Evolutionary conservation across 768 basidiomycete species (phyloP).

Genomic region (Amanita thiersii): DNA sequence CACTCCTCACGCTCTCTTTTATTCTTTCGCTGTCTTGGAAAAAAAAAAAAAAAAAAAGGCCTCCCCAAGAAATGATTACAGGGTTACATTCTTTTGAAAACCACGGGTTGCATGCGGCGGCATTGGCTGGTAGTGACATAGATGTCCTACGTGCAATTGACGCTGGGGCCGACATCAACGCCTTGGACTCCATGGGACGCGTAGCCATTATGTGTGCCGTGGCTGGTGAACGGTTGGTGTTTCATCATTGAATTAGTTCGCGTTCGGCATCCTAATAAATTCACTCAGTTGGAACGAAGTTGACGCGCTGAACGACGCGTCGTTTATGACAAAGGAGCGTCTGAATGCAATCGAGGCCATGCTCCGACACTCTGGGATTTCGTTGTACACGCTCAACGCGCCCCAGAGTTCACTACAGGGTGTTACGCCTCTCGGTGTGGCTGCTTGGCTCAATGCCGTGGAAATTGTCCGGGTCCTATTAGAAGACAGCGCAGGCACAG

Average conservation of each 20-base stretch:
- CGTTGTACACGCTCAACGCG: slow-evolving; percentile 67
- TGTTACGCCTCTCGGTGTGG: slow-evolving; percentile 71
- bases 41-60: not conserved
- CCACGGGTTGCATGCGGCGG: slow-evolving; percentile 43
- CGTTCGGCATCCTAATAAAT: slow-evolving; percentile 4
- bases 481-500: slow-evolving; percentile 48
- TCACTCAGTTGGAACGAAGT: slow-evolving; percentile 54
- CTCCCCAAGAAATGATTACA: slow-evolving; percentile 15
- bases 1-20: not conserved
- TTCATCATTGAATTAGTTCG: slow-evolving; percentile 7
- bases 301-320: slow-evolving; percentile 60
- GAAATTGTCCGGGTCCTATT: slow-evolving; percentile 56
- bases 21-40: slow-evolving; percentile 3
- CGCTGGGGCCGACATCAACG: slow-evolving; percentile 62
- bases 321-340: slow-evolving; percentile 49
- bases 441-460: slow-evolving; percentile 67
- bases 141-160: slow-evolving; percentile 46
- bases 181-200: slow-evolving; percentile 50
- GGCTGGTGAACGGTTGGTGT: slow-evolving; percentile 60
- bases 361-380: slow-evolving; percentile 46
- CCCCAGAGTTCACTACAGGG: slow-evolving; percentile 63
- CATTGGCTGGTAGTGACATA: slow-evolving; percentile 46
- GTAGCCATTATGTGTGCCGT: slow-evolving; percentile 63
- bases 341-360: slow-evolving; percentile 50
- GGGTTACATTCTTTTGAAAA: slow-evolving; percentile 24